Conservation (phyloP, 2,329 filamentous ascomycete genomes). For the Penicillium sp. region DNA sequence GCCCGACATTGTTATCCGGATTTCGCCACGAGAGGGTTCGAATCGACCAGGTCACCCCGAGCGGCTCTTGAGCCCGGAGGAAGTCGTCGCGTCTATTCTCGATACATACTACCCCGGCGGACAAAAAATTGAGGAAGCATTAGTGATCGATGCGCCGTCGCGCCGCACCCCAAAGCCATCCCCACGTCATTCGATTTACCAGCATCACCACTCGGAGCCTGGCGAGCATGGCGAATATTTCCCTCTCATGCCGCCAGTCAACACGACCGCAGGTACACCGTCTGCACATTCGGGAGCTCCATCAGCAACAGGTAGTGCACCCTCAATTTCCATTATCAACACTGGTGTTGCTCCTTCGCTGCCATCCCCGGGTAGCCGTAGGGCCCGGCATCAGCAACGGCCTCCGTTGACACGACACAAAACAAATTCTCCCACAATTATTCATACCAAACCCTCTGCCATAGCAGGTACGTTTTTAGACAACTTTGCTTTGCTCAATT, state of each 20-base stretch:
- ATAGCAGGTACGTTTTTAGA: conserved; percentile 38
- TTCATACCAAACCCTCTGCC: conserved; percentile 52
- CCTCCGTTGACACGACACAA: conserved; percentile 65
- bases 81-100: conserved; percentile 72
- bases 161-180: conserved; percentile 77
- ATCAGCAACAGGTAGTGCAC: conserved; percentile 43
- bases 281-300: conserved; percentile 43
- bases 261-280: conserved; percentile 39
- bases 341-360: conserved; percentile 77
- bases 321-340: conserved; percentile 75
- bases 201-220: conserved; percentile 58
- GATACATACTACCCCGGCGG: conserved; percentile 83
- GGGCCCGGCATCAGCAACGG: conserved; percentile 56
- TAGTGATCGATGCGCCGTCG: conserved; percentile 81
- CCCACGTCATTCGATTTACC: conserved; percentile 55
- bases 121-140: conserved; percentile 81
- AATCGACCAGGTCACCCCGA: conserved; percentile 53
- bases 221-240: conserved; percentile 79
- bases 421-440: conserved; percentile 75
- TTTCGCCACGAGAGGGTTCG: conserved; percentile 64
- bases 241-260: conserved; percentile 63
- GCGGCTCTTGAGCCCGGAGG: conserved; percentile 77
- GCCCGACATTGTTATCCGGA: conserved; percentile 79
- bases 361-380: conserved; percentile 73
- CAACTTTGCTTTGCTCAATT: neutral